A percentile compares a stretch with the other conserved stretches of the same genome.
Evolutionary conservation across 2,329 filamentous ascomycete genomes (phyloP).

Genomic region (Coleophoma eucalyptorum): DNA sequence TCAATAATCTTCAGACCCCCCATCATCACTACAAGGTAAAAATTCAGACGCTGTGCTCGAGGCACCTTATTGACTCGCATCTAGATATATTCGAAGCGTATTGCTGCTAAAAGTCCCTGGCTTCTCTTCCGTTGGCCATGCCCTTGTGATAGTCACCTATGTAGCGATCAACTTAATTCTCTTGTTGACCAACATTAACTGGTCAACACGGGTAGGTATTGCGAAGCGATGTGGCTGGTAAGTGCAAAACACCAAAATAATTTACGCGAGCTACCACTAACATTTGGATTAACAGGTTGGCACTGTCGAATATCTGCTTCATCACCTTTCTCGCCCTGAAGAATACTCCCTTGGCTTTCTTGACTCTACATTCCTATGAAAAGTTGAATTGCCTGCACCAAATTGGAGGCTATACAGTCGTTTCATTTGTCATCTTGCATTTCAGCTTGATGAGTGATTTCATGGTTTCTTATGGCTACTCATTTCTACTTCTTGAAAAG

Average conservation of each 20-base stretch:
- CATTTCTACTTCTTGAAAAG: constrained; percentile 28
- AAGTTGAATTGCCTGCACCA: constrained; percentile 53
- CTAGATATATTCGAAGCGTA: not conserved
- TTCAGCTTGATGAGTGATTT: constrained; percentile 18
- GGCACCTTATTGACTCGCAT: not conserved
- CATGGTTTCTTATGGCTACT: constrained; percentile 15
- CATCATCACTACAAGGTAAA: not conserved
- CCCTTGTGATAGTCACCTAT: constrained; percentile 27
- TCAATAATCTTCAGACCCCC: not conserved
- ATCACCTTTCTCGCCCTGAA: constrained; percentile 50
- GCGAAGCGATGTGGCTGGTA: constrained; percentile 13
- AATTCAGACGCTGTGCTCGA: too few species aligned
- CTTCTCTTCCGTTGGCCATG: constrained; percentile 34
- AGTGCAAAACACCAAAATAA: constrained; percentile 10
- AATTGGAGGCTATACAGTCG: constrained; percentile 43
- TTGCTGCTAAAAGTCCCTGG: constrained; percentile 23
- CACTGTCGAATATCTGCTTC: constrained; percentile 42
- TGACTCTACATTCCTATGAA: constrained; percentile 52
- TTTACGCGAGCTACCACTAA: constrained; percentile 8
- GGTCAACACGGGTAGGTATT: not conserved
- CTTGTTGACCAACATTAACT: constrained; percentile 23
- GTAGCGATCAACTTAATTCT: constrained; percentile 31
- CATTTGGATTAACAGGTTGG: constrained; percentile 34
- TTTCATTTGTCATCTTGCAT: constrained; percentile 43
- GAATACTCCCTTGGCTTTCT: constrained; percentile 49